Conservation (phyloP, 2,329 filamentous ascomycete species). For the Aspergillus latus region DNA sequence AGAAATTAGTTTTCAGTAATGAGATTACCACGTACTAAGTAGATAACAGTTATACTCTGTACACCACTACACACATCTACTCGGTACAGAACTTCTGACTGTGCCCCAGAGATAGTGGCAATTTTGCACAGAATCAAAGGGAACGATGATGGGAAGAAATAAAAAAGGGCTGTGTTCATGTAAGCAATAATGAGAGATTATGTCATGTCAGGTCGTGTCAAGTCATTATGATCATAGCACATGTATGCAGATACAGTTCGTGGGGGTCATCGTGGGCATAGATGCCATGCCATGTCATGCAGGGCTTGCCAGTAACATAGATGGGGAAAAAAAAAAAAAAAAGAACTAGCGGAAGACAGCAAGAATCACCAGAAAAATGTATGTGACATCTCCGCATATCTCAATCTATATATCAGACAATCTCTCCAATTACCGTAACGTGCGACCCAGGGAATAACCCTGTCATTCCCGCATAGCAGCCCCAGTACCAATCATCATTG, state of each 20-base stretch:
- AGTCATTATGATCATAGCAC: neutral
- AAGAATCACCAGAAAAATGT: neutral
- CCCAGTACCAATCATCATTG: conserved; percentile 88
- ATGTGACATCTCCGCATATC: neutral
- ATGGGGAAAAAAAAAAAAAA: too few species aligned
- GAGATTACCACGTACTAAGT: too few species aligned
- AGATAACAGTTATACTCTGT: too few species aligned
- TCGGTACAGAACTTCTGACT: neutral
- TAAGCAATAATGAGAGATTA: neutral
- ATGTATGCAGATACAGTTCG: neutral
- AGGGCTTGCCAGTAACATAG: too few species aligned
- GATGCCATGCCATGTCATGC: neutral
- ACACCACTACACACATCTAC: too few species aligned
- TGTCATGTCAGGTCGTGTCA: neutral
- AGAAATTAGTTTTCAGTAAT: too few species aligned
- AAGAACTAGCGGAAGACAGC: neutral
- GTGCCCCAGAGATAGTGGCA: too few species aligned
- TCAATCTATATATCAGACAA: conserved; percentile 21
- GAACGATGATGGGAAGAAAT: neutral
- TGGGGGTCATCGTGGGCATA: neutral
- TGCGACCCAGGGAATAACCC: conserved; percentile 81
- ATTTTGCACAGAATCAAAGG: too few species aligned
- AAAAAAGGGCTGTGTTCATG: neutral
- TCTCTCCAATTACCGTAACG: conserved; percentile 55
- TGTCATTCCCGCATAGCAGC: conserved; percentile 75